Evolutionary conservation across 2,329 filamentous ascomycete species (phyloP).

Genomic region (Fusarium succisae): DNA sequence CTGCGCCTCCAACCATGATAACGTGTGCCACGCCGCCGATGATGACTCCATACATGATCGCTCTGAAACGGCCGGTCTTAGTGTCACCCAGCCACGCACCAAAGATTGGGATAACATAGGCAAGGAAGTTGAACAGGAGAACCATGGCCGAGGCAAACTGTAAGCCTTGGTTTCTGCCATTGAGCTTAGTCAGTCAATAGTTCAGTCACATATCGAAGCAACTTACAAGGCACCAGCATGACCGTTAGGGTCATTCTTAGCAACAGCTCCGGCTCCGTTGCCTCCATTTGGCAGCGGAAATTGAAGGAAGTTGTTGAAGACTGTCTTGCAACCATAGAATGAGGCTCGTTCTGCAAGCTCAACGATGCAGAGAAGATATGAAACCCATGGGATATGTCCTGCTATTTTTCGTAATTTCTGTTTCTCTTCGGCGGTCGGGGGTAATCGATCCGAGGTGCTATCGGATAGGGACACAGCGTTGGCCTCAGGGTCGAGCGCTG

Average conservation of each 20-base stretch:
- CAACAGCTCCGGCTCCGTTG: not conserved
- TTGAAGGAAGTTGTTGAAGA: slow-evolving; percentile 69
- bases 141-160: not conserved
- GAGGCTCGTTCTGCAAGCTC: slow-evolving; percentile 70
- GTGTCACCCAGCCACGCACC: not conserved
- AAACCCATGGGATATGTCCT: slow-evolving; percentile 59
- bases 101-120: not conserved
- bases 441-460: not conserved
- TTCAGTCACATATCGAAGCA: not conserved
- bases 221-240: not conserved
- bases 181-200: not conserved
- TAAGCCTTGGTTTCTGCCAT: not conserved
- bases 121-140: not conserved
- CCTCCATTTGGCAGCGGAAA: slow-evolving; percentile 54
- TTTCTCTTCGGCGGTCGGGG: not conserved
- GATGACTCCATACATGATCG: slow-evolving; percentile 67
- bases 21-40: slow-evolving; percentile 74
- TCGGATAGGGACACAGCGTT: not conserved
- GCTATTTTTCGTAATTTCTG: slow-evolving; percentile 34
- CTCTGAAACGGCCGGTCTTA: not conserved
- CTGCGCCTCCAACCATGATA: slow-evolving; percentile 71
- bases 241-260: not conserved
- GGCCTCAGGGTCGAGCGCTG: not conserved
- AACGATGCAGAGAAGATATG: slow-evolving; percentile 67
- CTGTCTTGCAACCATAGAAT: slow-evolving; percentile 65